Evolutionary conservation across 192 early-diverging fungal genomes (phyloP).

Genomic region (Geosiphon pyriformis): DNA sequence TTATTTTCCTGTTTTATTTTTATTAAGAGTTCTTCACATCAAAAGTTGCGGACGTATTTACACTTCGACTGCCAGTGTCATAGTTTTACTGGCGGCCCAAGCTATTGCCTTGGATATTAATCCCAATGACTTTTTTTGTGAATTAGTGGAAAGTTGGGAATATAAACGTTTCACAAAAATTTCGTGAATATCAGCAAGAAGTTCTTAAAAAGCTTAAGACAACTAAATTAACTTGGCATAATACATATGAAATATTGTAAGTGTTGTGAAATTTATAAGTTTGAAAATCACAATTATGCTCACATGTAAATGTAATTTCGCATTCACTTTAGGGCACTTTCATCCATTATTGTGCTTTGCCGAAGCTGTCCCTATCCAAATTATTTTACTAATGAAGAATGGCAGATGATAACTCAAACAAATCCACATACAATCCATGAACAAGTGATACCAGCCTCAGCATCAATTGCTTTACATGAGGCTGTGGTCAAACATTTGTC

Average conservation of each 20-base stretch:
- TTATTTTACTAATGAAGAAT: slow-evolving; percentile 19
- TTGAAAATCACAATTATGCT: not conserved
- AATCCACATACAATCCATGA: slow-evolving; percentile 17
- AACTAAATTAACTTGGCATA: slow-evolving; percentile 12
- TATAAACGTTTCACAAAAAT: slow-evolving; percentile 20
- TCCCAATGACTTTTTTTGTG: not conserved
- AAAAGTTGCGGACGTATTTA: not conserved
- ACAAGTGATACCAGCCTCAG: slow-evolving; percentile 14
- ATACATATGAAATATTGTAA: slow-evolving; percentile 19
- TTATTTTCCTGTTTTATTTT: not conserved
- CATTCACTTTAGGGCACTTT: slow-evolving; percentile 17
- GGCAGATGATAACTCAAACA: slow-evolving; percentile 8
- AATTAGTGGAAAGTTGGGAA: slow-evolving; percentile 14
- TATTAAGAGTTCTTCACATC: too few species aligned
- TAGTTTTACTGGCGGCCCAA: not conserved
- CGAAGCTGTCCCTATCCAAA: slow-evolving; percentile 9
- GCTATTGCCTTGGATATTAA: not conserved
- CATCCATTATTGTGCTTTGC: slow-evolving; percentile 19
- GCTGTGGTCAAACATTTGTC: slow-evolving; percentile 9
- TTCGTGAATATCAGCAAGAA: slow-evolving; percentile 23
- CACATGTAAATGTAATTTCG: slow-evolving; percentile 12
- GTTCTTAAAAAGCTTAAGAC: slow-evolving; percentile 16
- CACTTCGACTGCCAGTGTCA: not conserved
- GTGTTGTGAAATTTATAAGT: slow-evolving; percentile 4
- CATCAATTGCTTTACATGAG: slow-evolving; percentile 17